phyloP scores from a whole-genome alignment of 2,329 filamentous ascomycete genomes.

The Monosporascus sp. region DNA sequence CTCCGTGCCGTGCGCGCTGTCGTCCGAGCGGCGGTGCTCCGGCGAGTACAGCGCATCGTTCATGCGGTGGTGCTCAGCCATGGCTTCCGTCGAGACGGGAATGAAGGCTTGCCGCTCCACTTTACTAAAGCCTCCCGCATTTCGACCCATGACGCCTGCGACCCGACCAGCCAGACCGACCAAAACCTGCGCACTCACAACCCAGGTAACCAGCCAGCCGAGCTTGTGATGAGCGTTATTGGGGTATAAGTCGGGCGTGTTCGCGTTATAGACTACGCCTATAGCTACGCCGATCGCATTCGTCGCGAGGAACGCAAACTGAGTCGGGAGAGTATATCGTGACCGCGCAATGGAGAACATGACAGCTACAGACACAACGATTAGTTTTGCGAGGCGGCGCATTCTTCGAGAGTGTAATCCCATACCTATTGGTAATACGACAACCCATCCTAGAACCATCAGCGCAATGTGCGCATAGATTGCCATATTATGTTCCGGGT shows the following conservation, averaged over 20 bases:
- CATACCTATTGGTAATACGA: conserved; percentile 63
- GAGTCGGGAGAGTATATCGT: conserved; percentile 61
- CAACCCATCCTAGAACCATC: conserved; percentile 64
- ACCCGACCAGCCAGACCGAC: conserved; percentile 62
- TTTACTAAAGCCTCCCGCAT: conserved; percentile 8
- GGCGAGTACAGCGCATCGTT: conserved; percentile 29
- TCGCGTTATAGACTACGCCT: conserved; percentile 68
- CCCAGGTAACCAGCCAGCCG: conserved; percentile 76
- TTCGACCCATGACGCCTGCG: conserved; percentile 35
- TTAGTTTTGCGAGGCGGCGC: conserved; percentile 7
- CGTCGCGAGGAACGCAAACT: conserved; percentile 60
- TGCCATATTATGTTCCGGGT: conserved; percentile 29
- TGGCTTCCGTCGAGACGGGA: conserved; percentile 52
- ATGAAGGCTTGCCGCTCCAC: conserved; percentile 56
- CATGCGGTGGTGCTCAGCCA: conserved; percentile 44
- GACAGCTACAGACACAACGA: conserved; percentile 49
- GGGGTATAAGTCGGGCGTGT: conserved; percentile 79
- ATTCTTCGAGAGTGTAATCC: neutral
- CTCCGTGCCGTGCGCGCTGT: conserved; percentile 66
- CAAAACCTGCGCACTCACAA: conserved; percentile 63
- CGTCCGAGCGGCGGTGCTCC: conserved; percentile 56
- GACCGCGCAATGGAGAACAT: conserved; percentile 83
- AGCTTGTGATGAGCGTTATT: conserved; percentile 85
- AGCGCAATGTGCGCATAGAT: conserved; percentile 57
- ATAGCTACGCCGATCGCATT: conserved; percentile 62